Conservation (phyloP, 1,284 basidiomycete species). For the Leccinum colubrinum region DNA sequence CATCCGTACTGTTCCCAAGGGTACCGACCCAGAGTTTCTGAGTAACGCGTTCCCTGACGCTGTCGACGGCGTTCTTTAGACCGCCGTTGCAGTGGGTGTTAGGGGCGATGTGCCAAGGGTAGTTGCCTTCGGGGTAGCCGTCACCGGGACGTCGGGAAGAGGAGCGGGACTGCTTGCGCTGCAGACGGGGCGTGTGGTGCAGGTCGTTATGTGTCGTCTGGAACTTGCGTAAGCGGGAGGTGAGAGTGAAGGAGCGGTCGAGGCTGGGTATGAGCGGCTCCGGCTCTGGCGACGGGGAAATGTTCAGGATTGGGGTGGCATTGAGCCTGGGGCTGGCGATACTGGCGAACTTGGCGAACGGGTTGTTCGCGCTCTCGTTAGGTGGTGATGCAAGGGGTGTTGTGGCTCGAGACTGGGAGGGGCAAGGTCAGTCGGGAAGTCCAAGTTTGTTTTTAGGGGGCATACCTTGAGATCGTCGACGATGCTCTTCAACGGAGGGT, state of each 20-base stretch:
- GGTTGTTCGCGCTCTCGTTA: slow-evolving; percentile 36
- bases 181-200: slow-evolving; percentile 36
- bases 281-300: slow-evolving; percentile 21
- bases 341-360: slow-evolving; percentile 40
- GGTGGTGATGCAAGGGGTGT: slow-evolving; percentile 41
- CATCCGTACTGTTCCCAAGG: slow-evolving; percentile 66
- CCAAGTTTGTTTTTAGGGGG: background rate
- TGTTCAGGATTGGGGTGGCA: slow-evolving; percentile 1
- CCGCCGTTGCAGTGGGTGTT: slow-evolving; percentile 80
- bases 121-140: slow-evolving; percentile 17
- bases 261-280: slow-evolving; percentile 20
- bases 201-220: slow-evolving; percentile 39
- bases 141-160: slow-evolving; percentile 39
- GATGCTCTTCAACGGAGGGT: slow-evolving; percentile 57
- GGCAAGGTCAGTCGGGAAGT: background rate
- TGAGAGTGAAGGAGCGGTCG: slow-evolving; percentile 26
- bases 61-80: slow-evolving; percentile 74
- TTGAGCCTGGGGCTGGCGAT: slow-evolving; percentile 18
- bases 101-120: slow-evolving; percentile 57
- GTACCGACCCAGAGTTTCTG: slow-evolving; percentile 82
- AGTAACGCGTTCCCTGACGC: slow-evolving; percentile 49
- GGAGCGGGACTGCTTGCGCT: slow-evolving; percentile 50
- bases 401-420: slow-evolving; percentile 37
- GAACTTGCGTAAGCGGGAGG: slow-evolving; percentile 34
- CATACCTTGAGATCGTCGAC: slow-evolving; percentile 72